Conservation (phyloP, 78 protist species). For the Protostelium mycophagum region DNA sequence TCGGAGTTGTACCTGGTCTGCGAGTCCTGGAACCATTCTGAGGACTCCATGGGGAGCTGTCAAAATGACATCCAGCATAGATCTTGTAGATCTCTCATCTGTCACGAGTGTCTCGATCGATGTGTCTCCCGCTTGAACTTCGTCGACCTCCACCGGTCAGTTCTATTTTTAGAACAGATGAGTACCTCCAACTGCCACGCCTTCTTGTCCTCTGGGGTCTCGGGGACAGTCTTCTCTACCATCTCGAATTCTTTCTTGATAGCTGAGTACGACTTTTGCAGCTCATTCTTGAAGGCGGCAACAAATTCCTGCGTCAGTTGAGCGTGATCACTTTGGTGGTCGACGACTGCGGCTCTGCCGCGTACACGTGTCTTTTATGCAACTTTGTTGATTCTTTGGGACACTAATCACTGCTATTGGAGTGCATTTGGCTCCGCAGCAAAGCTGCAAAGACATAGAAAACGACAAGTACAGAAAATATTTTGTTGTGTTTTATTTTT, state of each 20-base stretch:
- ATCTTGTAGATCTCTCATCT: not conserved
- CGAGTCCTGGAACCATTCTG: not conserved
- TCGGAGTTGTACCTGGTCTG: not conserved
- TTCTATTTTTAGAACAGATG: no score
- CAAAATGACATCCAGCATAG: not conserved
- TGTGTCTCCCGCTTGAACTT: not conserved
- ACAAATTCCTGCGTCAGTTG: conserved; percentile 5
- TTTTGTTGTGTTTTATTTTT: no score
- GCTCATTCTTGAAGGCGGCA: not conserved
- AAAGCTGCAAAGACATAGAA: no score
- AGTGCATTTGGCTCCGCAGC: no score
- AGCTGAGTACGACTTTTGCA: not conserved
- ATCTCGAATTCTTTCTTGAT: not conserved
- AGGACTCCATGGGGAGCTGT: not conserved
- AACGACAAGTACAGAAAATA: no score
- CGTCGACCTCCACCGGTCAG: not conserved
- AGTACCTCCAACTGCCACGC: not conserved
- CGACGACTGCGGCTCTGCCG: not conserved
- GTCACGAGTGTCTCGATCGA: not conserved
- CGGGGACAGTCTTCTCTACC: not conserved
- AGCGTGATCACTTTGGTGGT: not conserved
- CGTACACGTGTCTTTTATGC: no score
- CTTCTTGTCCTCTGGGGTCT: not conserved
- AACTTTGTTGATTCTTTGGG: no score
- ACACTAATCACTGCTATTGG: no score